Percentiles rank a stretch among this genome's conserved stretches.
Evolutionary conservation across 1,284 basidiomycete genomes (phyloP).

Genomic region (Ganoderma meredithae): DNA sequence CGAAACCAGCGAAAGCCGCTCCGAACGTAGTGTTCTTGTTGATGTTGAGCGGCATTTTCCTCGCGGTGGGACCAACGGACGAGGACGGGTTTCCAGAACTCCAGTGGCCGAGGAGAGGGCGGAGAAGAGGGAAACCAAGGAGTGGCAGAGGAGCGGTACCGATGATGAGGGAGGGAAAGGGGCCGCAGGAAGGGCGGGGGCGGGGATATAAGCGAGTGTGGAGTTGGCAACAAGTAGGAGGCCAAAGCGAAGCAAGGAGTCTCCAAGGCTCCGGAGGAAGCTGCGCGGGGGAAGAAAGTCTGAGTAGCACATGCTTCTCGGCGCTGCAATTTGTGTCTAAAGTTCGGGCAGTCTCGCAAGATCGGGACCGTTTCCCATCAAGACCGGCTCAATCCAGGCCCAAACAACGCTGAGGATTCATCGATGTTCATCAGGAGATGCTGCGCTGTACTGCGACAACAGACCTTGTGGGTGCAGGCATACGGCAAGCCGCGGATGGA

Average conservation of each 20-base stretch:
- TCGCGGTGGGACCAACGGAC: not conserved
- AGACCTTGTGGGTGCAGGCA: not conserved
- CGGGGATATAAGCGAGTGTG: constrained; percentile 17
- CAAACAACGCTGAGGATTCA: not conserved
- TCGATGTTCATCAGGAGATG: not conserved
- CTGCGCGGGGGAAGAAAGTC: constrained; percentile 4
- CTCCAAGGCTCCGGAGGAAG: not conserved
- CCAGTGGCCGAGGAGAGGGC: not conserved
- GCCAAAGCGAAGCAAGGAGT: not conserved
- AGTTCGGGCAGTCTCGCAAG: not conserved
- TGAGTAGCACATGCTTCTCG: constrained; percentile 11
- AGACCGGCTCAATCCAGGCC: not conserved
- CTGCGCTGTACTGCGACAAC: not conserved
- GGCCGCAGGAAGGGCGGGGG: not conserved
- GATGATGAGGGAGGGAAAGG: not conserved
- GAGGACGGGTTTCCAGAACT: constrained; percentile 3
- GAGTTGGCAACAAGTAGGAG: not conserved
- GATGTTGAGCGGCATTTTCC: constrained; percentile 34
- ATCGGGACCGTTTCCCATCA: constrained; percentile 6
- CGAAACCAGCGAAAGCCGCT: constrained; percentile 64
- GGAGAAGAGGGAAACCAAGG: not conserved
- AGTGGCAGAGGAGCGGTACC: not conserved
- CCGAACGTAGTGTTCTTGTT: constrained; percentile 61
- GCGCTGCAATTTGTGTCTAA: constrained; percentile 6
- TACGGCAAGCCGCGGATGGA: not conserved